Evolutionary conservation across 352 stramenopile species (phyloP), one percentile per base, ranked within the genome.

Genomic region (Globisporangium carolinianum): DNA sequence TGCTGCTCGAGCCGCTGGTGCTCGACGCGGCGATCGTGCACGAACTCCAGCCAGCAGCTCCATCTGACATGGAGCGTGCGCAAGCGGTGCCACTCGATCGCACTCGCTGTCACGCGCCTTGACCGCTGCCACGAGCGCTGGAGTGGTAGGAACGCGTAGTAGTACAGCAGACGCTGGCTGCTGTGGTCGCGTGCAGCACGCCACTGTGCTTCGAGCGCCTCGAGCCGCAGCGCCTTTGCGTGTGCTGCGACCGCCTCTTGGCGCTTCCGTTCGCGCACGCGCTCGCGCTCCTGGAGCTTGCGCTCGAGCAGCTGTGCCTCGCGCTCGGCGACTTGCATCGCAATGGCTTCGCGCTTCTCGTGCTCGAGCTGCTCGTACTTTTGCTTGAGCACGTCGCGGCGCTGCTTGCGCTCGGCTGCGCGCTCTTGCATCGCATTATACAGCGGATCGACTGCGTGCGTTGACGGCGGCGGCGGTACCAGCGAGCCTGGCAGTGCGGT

Each of bases 381-480:
- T 18, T 62, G 65, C 53, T 68, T 72, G 17, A 90, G 62, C 37
- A 74, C 49, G 38, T 85, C 74, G 17, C 80, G 76, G 35, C 76
- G 75, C 60, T 68, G 51, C 41, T 87, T 88, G 6, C 80, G 72
- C 51, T 86, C 66, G n/a, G 55, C 56, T 8, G 77, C 71, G 6
- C 77, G 75, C 56, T 76, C 71, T 51, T 83, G 67, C 75, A 88
- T 90, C 0, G 72, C 66, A 18, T 62, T 14, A 49, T 82, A 88
- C 5, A 87, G 58, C 38, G 74, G 67, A 52, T 86, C 72, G 5
- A 63, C 55, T 12, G 63, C 53, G 14, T 52, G 51, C 7, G n/a
- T 7, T 17, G 18, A 12, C 3, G 18, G 49, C 24, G 37, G 18
- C n/a, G 51, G 6, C 5, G 17, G 46, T 32, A 10, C n/a, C 18